Percentiles rank a stretch among this genome's conserved stretches.
These are phyloP conservation scores for Phaeosphaeriaceae sp. DNA, from an alignment of 2,329 filamentous ascomycete species.

Conservation along the genomic window DNA sequence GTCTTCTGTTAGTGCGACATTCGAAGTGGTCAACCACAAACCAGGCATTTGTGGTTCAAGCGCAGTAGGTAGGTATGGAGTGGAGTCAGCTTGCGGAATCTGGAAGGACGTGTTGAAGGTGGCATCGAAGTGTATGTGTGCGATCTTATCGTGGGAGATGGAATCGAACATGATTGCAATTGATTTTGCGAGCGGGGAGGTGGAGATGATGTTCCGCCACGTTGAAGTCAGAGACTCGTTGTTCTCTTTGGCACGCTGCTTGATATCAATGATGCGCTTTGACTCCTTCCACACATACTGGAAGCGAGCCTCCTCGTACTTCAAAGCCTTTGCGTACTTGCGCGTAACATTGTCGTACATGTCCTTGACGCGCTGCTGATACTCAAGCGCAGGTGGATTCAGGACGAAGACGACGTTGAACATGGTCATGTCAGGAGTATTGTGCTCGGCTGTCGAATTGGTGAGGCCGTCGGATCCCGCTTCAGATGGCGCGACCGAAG, in stretches of 20 bases:
- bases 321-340: conserved; percentile 90
- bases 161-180: conserved; percentile 83
- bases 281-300: conserved; percentile 94
- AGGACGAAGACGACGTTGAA: conserved; percentile 96
- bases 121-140: conserved; percentile 77
- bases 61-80: conserved; percentile 74
- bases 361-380: conserved; percentile 73
- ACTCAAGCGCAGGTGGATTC: conserved; percentile 78
- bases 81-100: conserved; percentile 69
- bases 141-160: conserved; percentile 84
- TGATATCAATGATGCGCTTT: conserved; percentile 79
- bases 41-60: conserved; percentile 74
- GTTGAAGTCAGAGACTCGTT: conserved; percentile 67
- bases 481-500: conserved; percentile 42
- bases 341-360: conserved; percentile 90
- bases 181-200: conserved; percentile 80
- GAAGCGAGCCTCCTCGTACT: conserved; percentile 87
- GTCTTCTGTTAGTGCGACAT: conserved; percentile 74
- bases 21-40: conserved; percentile 86
- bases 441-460: conserved; percentile 54
- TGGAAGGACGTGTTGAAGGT: conserved; percentile 67
- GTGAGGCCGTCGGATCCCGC: conserved; percentile 49
- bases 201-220: conserved; percentile 74
- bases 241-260: conserved; percentile 80
- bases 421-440: conserved; percentile 83